Conservation (phyloP, 192 early-diverging fungal species). For the Coemansia biformis region DNA sequence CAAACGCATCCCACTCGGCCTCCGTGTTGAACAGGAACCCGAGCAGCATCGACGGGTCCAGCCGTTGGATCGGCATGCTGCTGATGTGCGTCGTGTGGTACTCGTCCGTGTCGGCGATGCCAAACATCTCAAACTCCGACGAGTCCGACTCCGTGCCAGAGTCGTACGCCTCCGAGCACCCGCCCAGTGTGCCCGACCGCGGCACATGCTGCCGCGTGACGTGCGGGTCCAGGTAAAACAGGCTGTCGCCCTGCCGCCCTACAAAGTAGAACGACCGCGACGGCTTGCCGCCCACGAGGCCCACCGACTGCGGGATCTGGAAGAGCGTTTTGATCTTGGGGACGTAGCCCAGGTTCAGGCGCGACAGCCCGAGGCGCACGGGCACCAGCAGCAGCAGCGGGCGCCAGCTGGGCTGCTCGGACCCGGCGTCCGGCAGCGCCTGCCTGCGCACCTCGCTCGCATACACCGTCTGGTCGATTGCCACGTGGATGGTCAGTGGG, state of each 20-base stretch:
- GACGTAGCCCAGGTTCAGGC: slow-evolving; percentile 40
- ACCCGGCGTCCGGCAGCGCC: slow-evolving; percentile 11
- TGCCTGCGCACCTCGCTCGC: slow-evolving; percentile 45
- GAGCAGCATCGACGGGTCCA: slow-evolving; percentile 53
- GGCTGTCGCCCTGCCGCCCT: slow-evolving; percentile 42
- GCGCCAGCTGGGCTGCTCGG: slow-evolving; percentile 17
- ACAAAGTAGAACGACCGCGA: slow-evolving; percentile 51
- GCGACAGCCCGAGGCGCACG: slow-evolving; percentile 49
- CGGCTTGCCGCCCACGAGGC: slow-evolving; percentile 50
- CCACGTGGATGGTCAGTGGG: slow-evolving; percentile 48
- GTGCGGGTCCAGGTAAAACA: slow-evolving; percentile 53
- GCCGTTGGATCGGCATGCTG: slow-evolving; percentile 38
- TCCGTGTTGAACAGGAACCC: slow-evolving; percentile 50
- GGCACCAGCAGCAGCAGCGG: slow-evolving; percentile 49
- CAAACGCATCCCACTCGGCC: slow-evolving; percentile 49
- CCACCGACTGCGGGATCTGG: slow-evolving; percentile 50
- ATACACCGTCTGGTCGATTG: slow-evolving; percentile 50
- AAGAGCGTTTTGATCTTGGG: slow-evolving; percentile 49
- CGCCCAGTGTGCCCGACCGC: slow-evolving; percentile 14
- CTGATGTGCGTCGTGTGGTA: slow-evolving; percentile 50
- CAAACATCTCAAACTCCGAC: slow-evolving; percentile 45
- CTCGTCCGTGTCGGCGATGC: slow-evolving; percentile 28
- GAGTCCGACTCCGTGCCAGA: slow-evolving; percentile 41
- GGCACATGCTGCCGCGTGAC: slow-evolving; percentile 46
- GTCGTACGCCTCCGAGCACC: slow-evolving; percentile 3